Base-by-base conservation (phyloP, 2,329 filamentous ascomycete species). In the Fusarium stilboides region DNA sequence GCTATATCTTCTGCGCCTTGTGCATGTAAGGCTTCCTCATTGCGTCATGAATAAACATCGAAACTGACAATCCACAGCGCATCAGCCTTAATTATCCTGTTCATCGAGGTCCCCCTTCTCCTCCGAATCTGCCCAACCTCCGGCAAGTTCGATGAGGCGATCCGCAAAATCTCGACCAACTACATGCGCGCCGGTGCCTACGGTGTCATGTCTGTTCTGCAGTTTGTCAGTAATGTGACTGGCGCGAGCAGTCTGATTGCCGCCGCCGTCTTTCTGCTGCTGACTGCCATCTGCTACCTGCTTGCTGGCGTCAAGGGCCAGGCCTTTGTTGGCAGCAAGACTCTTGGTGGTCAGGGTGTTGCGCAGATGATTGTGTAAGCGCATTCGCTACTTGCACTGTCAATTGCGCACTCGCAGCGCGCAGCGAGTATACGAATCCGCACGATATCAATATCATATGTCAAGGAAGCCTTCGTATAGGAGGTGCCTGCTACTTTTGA, bases 121-220 rank as follows among this genome's bases (percentile, higher is more conserved):
- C 91, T 99, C 66, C 93, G 96, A 82, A 98, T 99, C 84, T 99
- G 96, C 85, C 96, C 96, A 61, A 99, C 96, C 8, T 98, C 95
- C 15, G 82, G 91, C 69, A 90, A 88, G 70, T 99, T 99, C 83
- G 96, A 99, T 80, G 85, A 83, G 71, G 91, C 94, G 79, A 95
- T 99, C 80, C 94, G 95, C 81, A 91, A 89, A 77, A 93, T 99
- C 85, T 94, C 94, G 69, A 97, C 94, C 62, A 98, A 98, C 85
- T 98, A 94, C 85, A 97, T 96, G 91, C 94, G 96, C 81, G 95
- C 95, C 20, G 92, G 85, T 60, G 91, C 97, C 78, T 99, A 99
- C 82, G 82, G 83, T 60, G 82, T 88, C 78, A 95, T 98, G 92
- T 92, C 89, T 74, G 77, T 91, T 51, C 80, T 97, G 45, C 94